These are phyloP conservation scores for Kodamaea jinghongensis DNA, from an alignment of 805 yeast species.

Conservation along the genomic window DNA sequence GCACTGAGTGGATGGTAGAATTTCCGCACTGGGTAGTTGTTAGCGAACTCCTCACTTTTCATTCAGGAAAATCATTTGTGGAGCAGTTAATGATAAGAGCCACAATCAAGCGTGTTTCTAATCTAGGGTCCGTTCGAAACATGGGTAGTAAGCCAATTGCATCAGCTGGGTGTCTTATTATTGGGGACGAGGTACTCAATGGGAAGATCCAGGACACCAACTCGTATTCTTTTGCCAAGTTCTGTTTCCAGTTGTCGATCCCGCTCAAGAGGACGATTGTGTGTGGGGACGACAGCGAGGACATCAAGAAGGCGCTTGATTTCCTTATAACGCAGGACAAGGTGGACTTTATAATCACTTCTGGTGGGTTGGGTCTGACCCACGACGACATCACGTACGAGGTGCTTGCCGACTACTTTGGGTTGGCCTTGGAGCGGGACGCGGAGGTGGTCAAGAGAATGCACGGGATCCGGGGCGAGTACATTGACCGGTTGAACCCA, in stretches of 20 bases:
- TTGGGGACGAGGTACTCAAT: constrained; percentile 86
- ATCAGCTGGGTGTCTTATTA: constrained; percentile 55
- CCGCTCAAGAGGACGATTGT: constrained; percentile 65
- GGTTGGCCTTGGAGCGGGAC: constrained; percentile 50
- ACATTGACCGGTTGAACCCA: constrained; percentile 26
- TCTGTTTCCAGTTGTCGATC: constrained; percentile 66
- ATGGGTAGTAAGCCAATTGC: constrained; percentile 15
- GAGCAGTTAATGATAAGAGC: too few relatives aligned
- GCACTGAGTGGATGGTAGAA: too few relatives aligned
- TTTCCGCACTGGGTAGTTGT: too few relatives aligned
- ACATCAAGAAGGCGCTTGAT: constrained; percentile 54
- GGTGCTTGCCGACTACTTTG: constrained; percentile 64
- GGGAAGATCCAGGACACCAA: constrained; percentile 83
- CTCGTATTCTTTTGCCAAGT: constrained; percentile 66
- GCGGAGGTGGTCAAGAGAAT: constrained; percentile 57
- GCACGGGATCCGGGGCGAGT: constrained; percentile 45
- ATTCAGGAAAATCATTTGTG: too few relatives aligned
- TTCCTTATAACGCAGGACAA: constrained; percentile 41
- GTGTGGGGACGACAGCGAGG: constrained; percentile 72
- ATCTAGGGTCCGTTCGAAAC: background rate
- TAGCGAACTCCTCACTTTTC: too few relatives aligned
- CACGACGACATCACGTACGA: constrained; percentile 88
- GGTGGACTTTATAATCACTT: constrained; percentile 67
- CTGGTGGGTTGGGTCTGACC: constrained; percentile 81
- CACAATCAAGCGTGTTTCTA: background rate